Conservation (phyloP, 305 asterid genomes). For the Rubia tinctorum region DNA sequence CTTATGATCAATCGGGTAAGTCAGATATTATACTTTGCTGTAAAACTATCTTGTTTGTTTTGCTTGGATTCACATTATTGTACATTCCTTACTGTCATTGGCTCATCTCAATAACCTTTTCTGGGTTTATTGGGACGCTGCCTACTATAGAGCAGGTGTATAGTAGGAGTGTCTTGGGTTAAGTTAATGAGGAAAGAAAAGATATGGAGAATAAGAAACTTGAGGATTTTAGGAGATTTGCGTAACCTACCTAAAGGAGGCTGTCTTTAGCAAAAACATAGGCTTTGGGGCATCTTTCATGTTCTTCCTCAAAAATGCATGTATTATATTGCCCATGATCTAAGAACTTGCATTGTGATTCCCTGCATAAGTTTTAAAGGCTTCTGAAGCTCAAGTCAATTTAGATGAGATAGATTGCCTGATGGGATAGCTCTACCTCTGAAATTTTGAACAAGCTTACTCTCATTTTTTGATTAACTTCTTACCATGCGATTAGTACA, state of each 20-base stretch:
- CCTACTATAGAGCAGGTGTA: background rate
- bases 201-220: background rate
- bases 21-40: conserved; percentile 13
- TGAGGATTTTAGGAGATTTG: background rate
- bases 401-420: background rate
- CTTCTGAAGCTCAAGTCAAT: background rate
- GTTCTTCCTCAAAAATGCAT: background rate
- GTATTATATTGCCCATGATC: no score
- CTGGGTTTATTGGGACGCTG: background rate
- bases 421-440: conserved; percentile 3
- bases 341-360: background rate
- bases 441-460: background rate
- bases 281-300: background rate
- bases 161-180: background rate
- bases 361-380: background rate
- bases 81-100: background rate
- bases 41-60: background rate
- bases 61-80: background rate
- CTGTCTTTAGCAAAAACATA: background rate
- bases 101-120: background rate
- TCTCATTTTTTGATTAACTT: background rate
- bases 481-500: background rate
- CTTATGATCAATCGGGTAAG: conserved; percentile 89
- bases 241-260: background rate
- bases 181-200: background rate